Evolutionary conservation across 2,329 filamentous ascomycete genomes (phyloP).

Genomic region (Pseudocercospora pini-densiflorae): DNA sequence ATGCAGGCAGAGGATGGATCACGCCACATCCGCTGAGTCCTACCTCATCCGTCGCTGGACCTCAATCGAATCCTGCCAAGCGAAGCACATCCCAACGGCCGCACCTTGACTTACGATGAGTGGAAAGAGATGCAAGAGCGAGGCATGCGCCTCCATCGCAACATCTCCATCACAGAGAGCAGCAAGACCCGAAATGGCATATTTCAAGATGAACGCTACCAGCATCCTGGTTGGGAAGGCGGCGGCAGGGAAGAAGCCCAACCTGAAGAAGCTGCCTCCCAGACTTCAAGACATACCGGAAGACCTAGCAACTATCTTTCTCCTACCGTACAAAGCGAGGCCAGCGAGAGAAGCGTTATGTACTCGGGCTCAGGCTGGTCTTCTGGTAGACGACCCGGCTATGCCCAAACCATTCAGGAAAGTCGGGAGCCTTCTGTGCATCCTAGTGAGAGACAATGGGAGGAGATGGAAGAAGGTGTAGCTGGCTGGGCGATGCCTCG

Average conservation of each 20-base stretch:
- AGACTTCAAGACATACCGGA: not conserved
- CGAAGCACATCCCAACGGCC: slow-evolving; percentile 22
- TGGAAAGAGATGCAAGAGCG: slow-evolving; percentile 34
- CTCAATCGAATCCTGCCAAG: slow-evolving; percentile 31
- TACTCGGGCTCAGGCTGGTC: not conserved
- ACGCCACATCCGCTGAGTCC: slow-evolving; percentile 40
- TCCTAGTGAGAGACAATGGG: slow-evolving; percentile 10
- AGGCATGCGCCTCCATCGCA: slow-evolving; percentile 24
- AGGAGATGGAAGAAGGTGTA: slow-evolving; percentile 14
- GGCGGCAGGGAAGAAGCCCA: slow-evolving; percentile 7
- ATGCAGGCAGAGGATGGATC: slow-evolving; percentile 41
- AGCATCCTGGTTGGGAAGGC: slow-evolving; percentile 22
- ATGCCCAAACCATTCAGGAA: not conserved
- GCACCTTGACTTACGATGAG: slow-evolving; percentile 36
- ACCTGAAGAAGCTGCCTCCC: not conserved
- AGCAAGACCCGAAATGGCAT: slow-evolving; percentile 18
- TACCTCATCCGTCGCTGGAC: slow-evolving; percentile 23
- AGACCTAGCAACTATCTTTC: slow-evolving; percentile 1
- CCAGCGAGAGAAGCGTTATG: not conserved
- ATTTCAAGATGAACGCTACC: slow-evolving; percentile 24
- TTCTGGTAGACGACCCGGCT: not conserved
- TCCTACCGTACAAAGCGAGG: not conserved
- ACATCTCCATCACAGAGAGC: slow-evolving; percentile 30
- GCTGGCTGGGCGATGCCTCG: not conserved
- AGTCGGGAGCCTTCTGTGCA: not conserved